These are phyloP conservation scores for Beauveria sp. DNA, from an alignment of 2,329 filamentous ascomycete species.

Conservation along the genomic window DNA sequence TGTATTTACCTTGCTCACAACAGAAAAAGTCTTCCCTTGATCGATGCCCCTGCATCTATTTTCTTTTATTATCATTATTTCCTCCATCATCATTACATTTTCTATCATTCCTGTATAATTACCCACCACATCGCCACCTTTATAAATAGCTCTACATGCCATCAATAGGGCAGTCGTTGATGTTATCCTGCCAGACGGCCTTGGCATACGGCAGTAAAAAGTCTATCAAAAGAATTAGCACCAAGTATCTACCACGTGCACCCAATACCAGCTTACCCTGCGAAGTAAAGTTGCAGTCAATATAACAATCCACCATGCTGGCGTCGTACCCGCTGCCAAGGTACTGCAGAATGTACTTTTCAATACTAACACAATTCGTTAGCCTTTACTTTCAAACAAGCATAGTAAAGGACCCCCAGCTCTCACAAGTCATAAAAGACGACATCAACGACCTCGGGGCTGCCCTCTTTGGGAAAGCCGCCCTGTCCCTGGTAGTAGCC, in stretches of 20 bases:
- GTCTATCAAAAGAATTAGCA: constrained; percentile 17
- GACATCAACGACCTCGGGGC: constrained; percentile 40
- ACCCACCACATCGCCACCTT: no score
- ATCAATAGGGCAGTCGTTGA: constrained; percentile 26
- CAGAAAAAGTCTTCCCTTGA: no score
- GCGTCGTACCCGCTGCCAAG: constrained; percentile 29
- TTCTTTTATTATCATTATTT: no score
- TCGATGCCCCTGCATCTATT: no score
- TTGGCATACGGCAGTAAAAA: constrained; percentile 32
- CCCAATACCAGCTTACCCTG: constrained; percentile 17
- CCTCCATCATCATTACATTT: no score
- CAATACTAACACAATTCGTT: constrained; percentile 23
- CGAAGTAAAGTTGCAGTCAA: constrained; percentile 31
- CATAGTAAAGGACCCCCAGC: background rate
- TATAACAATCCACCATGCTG: constrained; percentile 29
- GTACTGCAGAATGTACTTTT: constrained; percentile 27
- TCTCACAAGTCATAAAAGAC: constrained; percentile 46
- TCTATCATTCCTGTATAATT: no score
- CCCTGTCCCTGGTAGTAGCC: constrained; percentile 42
- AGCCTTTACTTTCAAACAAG: background rate
- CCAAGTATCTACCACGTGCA: background rate
- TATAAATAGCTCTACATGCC: background rate
- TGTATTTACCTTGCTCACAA: no score
- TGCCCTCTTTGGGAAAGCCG: constrained; percentile 37
- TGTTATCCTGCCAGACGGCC: constrained; percentile 28